Evolutionary conservation across 2,329 filamentous ascomycete genomes (phyloP), one percentile per base, ranked within the genome.

Genomic region (Fusarium burgessii): DNA sequence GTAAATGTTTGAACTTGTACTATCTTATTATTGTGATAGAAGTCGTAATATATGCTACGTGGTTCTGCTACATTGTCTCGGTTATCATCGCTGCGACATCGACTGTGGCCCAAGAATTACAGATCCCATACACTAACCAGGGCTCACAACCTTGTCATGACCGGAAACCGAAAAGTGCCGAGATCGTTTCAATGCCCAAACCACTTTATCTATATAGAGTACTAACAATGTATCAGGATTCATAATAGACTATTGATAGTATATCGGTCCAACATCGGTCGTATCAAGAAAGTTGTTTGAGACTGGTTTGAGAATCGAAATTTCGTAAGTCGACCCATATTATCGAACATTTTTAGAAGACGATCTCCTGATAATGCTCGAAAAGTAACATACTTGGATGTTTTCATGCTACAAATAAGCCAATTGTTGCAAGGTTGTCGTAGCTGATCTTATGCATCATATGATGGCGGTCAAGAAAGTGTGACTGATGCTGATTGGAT

Each of bases 401-500:
- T 7, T 17, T 14, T 35, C 17, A 47, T 56, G 23, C 29, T 23
- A 33, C 6, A 12, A 6, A 23, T 18, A 27, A 47, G 20, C 20
- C 20, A 56, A n/a, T 56, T 25, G 20, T 35, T 33, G 29, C 41
- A 56, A 47, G 20, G 18, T 17, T 56, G 40, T 6, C 45, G 35
- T 47, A 47, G 52, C 35, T 40, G 46, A 35, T 32, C 42, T 58
- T 58, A 42, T 42, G 56, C 36, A 54, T 58, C 29, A 54, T 54
- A 35, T 33, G 47, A 58, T 54, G 47, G 35, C 35, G 49, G 56
- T 55, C 27, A 41, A 41, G 56, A 58, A 51, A 25, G 50, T 33
- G 46, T 58, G 36, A 55, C 36, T 29, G 29, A 54, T 54, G 46
- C 20, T 55, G 56, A 54, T 58, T 58, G 56, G 56, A 15, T 29